These are phyloP conservation scores for Infundibulicybe gibba DNA, from an alignment of 768 basidiomycete species.

Conservation along the genomic window DNA sequence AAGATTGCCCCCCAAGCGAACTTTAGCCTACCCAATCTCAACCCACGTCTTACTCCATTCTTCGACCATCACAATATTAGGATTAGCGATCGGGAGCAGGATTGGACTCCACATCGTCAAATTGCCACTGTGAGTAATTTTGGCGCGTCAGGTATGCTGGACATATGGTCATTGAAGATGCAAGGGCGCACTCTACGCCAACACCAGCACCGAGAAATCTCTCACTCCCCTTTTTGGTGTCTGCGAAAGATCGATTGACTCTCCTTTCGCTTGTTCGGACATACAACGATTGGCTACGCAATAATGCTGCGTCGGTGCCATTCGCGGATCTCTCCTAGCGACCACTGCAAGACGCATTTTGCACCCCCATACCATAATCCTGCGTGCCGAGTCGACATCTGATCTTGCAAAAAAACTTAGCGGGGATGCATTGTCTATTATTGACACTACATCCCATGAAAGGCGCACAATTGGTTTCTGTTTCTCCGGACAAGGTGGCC, in stretches of 20 bases:
- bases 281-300: constrained; percentile 1
- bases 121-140: constrained; percentile 5
- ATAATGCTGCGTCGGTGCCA: not conserved
- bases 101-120: constrained; percentile 2
- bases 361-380: not conserved
- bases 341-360: constrained; percentile 1
- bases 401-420: constrained; percentile 1
- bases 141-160: constrained; percentile 5
- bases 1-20: constrained; percentile 3
- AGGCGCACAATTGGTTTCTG: constrained; percentile 1
- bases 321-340: constrained; percentile 3
- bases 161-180: constrained; percentile 3
- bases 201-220: not conserved
- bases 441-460: not conserved
- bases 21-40: constrained; percentile 1
- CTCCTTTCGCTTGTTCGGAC: not conserved
- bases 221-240: constrained; percentile 2
- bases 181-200: not conserved
- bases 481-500: constrained; percentile 5
- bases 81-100: constrained; percentile 1
- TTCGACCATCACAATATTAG: constrained; percentile 2
- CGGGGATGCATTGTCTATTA: not conserved
- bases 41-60: constrained; percentile 1
- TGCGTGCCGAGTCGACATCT: not conserved
- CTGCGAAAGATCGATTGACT: not conserved